Conservation (phyloP, 1,284 basidiomycete species). For the Trichosporon sp. region DNA sequence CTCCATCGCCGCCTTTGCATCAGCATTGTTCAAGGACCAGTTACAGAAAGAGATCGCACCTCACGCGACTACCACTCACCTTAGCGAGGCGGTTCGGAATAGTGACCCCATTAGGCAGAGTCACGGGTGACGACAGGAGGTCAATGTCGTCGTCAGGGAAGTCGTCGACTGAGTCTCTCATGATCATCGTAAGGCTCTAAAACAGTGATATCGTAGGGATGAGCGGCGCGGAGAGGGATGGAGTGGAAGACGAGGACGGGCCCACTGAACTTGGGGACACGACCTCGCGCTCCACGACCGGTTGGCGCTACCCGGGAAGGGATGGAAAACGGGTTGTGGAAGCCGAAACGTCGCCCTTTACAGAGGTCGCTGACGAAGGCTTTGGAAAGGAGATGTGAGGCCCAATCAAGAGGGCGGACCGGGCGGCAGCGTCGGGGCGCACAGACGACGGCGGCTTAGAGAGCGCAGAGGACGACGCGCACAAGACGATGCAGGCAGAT, state of each 20-base stretch:
- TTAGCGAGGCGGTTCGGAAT: slow-evolving; percentile 61
- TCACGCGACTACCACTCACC: slow-evolving; percentile 44
- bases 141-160: slow-evolving; percentile 36
- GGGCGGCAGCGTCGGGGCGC: background rate
- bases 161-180: slow-evolving; percentile 16
- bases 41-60: background rate
- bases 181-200: slow-evolving; percentile 10
- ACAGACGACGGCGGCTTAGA: background rate
- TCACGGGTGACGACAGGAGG: slow-evolving; percentile 58
- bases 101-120: slow-evolving; percentile 63
- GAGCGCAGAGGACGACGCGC: background rate
- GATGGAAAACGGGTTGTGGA: background rate
- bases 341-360: slow-evolving; percentile 1
- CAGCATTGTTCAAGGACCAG: background rate
- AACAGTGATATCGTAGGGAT: background rate
- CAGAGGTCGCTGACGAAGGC: background rate
- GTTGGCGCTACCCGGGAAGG: slow-evolving; percentile 6
- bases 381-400: background rate
- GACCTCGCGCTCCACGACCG: slow-evolving; percentile 5
- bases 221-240: background rate
- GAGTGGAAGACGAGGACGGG: background rate
- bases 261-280: background rate
- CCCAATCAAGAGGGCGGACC: background rate
- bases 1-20: slow-evolving; percentile 73
- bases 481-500: background rate